A percentile compares a stretch with the other conserved stretches of the same genome.
Conservation (phyloP, 2,329 filamentous ascomycete genomes). For the Cadophora luteo-olivacea region DNA sequence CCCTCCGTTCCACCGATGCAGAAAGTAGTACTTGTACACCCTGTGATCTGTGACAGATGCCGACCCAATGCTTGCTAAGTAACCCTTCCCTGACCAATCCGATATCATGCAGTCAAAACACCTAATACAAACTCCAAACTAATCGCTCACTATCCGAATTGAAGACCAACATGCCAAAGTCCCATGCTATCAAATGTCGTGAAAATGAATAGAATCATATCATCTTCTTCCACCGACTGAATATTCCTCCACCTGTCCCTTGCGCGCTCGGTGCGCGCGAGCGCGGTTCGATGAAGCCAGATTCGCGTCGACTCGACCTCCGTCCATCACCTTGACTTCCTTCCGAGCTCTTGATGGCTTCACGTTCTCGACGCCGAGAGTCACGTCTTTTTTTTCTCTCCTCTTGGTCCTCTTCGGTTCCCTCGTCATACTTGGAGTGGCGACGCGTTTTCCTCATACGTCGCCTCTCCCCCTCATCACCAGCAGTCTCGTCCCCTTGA, state of each 20-base stretch:
- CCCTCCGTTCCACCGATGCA: slow-evolving; percentile 12
- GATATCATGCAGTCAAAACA: slow-evolving; percentile 1
- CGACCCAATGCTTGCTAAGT: slow-evolving; percentile 26
- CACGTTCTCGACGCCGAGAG: slow-evolving; percentile 38
- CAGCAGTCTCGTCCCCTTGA: slow-evolving; percentile 35
- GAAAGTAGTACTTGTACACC: slow-evolving; percentile 31
- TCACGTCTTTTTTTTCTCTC: slow-evolving; percentile 42
- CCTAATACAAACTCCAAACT: slow-evolving; percentile 11
- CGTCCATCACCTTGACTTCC: slow-evolving; percentile 43
- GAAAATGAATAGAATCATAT: slow-evolving; percentile 15
- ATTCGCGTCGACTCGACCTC: slow-evolving; percentile 39
- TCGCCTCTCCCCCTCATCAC: slow-evolving; percentile 40
- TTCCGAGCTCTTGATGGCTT: slow-evolving; percentile 40
- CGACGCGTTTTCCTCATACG: slow-evolving; percentile 40
- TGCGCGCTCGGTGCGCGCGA: slow-evolving; percentile 71
- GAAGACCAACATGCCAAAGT: slow-evolving; percentile 19
- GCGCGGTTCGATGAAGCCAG: slow-evolving; percentile 43
- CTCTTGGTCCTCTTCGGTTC: slow-evolving; percentile 36
- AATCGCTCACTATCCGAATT: slow-evolving; percentile 18
- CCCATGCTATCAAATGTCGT: slow-evolving; percentile 21
- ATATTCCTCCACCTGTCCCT: slow-evolving; percentile 58
- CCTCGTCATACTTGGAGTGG: slow-evolving; percentile 38
- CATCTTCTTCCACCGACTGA: slow-evolving; percentile 36
- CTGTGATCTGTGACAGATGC: slow-evolving; percentile 27
- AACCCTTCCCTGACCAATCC: background rate